Conservation (phyloP, 2,329 filamentous ascomycete species). For the Penicillium sp. region DNA sequence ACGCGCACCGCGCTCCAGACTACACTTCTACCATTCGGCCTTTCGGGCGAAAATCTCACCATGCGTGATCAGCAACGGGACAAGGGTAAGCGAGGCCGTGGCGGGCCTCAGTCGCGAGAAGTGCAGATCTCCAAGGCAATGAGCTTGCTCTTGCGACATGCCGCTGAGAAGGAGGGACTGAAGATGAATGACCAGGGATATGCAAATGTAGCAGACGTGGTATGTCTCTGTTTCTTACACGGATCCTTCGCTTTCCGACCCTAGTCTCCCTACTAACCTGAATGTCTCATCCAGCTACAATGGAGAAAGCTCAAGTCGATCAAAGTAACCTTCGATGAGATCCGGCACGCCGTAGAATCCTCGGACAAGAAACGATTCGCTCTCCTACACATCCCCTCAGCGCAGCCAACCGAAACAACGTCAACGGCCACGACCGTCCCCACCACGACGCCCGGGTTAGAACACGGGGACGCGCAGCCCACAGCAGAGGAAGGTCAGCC, state of each 20-base stretch:
- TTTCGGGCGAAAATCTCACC: not conserved
- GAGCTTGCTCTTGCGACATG: conserved; percentile 61
- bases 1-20: not conserved
- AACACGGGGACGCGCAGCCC: conserved; percentile 15
- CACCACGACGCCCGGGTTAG: conserved; percentile 25
- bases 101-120: conserved; percentile 31
- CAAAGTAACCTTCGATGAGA: conserved; percentile 74
- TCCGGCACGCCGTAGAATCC: conserved; percentile 68
- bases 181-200: conserved; percentile 64
- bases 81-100: conserved; percentile 16
- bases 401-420: conserved; percentile 24
- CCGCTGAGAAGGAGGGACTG: conserved; percentile 63
- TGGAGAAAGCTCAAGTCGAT: conserved; percentile 68
- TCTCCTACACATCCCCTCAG: conserved; percentile 62
- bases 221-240: conserved; percentile 37
- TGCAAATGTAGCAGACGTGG: conserved; percentile 62
- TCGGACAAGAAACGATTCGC: conserved; percentile 93
- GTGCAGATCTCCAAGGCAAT: conserved; percentile 48
- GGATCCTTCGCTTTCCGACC: not conserved
- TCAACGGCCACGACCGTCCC: conserved; percentile 19
- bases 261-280: not conserved
- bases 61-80: conserved; percentile 9
- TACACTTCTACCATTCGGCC: not conserved
- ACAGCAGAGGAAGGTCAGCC: conserved; percentile 10
- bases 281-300: conserved; percentile 50